Evolutionary conservation across 257 asterid genomes (phyloP).

Genomic region (Pogostemon cablin): DNA sequence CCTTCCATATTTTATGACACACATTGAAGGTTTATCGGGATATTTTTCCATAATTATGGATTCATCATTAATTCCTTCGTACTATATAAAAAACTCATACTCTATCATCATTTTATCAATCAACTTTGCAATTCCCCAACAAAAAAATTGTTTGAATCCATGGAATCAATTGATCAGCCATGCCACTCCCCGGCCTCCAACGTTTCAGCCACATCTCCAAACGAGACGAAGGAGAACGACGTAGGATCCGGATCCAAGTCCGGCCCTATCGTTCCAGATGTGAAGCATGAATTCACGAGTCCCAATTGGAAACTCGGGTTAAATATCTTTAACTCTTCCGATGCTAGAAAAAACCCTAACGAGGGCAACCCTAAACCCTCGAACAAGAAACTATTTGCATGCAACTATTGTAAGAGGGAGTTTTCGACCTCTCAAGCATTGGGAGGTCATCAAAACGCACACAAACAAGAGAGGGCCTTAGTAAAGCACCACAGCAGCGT

Average conservation of each 20-base stretch:
- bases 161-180: slow-evolving; percentile 38
- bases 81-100: background rate
- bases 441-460: slow-evolving; percentile 86
- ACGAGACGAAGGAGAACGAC: slow-evolving; percentile 19
- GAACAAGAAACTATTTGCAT: slow-evolving; percentile 46
- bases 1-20: slow-evolving; percentile 29
- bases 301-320: slow-evolving; percentile 41
- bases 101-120: slow-evolving; percentile 7
- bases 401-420: slow-evolving; percentile 57
- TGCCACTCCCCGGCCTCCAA: slow-evolving; percentile 51
- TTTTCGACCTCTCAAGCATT: slow-evolving; percentile 73
- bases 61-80: slow-evolving; percentile 33
- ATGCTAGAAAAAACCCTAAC: slow-evolving; percentile 26
- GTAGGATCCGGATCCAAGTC: slow-evolving; percentile 24
- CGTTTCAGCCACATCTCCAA: slow-evolving; percentile 42
- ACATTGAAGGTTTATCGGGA: slow-evolving; percentile 38
- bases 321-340: slow-evolving; percentile 39
- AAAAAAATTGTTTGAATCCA: background rate
- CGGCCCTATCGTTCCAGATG: slow-evolving; percentile 36
- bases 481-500: slow-evolving; percentile 51
- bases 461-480: slow-evolving; percentile 63
- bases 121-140: background rate
- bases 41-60: slow-evolving; percentile 48
- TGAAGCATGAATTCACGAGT: slow-evolving; percentile 34
- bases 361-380: slow-evolving; percentile 28